Evolutionary conservation across 257 asterid genomes (phyloP).

Genomic region (Nyctanthes arbortristis): DNA sequence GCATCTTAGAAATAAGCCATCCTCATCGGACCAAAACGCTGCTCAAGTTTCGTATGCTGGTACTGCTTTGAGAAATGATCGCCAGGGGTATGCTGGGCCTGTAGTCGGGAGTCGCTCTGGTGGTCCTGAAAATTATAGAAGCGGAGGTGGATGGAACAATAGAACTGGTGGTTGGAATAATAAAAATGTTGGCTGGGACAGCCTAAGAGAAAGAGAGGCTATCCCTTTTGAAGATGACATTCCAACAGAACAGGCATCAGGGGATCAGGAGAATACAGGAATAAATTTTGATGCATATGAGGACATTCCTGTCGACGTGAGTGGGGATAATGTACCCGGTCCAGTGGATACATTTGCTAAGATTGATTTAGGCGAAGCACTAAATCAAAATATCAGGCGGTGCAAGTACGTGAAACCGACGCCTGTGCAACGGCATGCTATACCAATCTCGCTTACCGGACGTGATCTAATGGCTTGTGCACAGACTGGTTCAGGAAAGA

Average conservation of each 20-base stretch:
- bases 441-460: constrained; percentile 53
- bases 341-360: constrained; percentile 59
- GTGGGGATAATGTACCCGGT: constrained; percentile 56
- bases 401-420: constrained; percentile 65
- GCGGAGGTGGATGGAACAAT: constrained; percentile 54
- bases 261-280: constrained; percentile 46
- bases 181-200: constrained; percentile 65
- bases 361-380: constrained; percentile 61
- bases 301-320: constrained; percentile 66
- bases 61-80: constrained; percentile 40
- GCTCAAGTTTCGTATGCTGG: constrained; percentile 48
- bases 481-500: constrained; percentile 64
- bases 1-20: constrained; percentile 79
- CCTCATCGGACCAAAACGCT: constrained; percentile 44
- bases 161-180: constrained; percentile 32
- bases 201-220: constrained; percentile 63
- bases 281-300: constrained; percentile 65
- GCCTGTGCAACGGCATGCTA: constrained; percentile 59
- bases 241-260: constrained; percentile 40
- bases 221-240: constrained; percentile 55
- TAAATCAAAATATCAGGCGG: constrained; percentile 54
- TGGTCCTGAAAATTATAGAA: constrained; percentile 50
- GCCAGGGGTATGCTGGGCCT: constrained; percentile 39
- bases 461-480: constrained; percentile 65
- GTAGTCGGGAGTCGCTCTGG: constrained; percentile 40